Evolutionary conservation across 169 alveolate genomes (phyloP), one percentile per base, ranked within the genome.

Genomic region (Fabrea salina): DNA sequence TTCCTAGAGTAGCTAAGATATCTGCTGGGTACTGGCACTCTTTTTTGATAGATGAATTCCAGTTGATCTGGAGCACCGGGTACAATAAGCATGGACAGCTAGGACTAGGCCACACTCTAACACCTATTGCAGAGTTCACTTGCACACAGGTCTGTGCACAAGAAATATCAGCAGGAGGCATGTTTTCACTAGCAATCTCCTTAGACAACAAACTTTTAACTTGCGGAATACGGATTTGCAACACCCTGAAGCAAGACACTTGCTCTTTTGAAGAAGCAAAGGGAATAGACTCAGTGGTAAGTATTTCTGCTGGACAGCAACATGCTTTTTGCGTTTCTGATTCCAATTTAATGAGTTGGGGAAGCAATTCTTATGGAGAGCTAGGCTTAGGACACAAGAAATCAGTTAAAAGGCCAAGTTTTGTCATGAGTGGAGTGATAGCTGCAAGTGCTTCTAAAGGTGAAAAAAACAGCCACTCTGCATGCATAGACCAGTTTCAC

Each of bases 381-480:
- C 25, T 61, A 8, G 50, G 74, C 37, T 13, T 1, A 2, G 16
- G 22, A 1, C 16, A 30, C 22, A 30, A n/a, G n/a, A 16, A 1
- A 11, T 1, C 22, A n/a, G 25, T 11, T 13, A 11, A 11, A 2
- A 0, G n/a, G 25, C 74, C 74, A 1, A 61, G 7, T 33, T 25
- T 13, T 1, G 74, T 61, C 0, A 13, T n/a, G n/a, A n/a, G n/a
- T n/a, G n/a, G n/a, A n/a, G n/a, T n/a, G n/a, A n/a, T 27, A 6
- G 56, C 77, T 51, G 80, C 79, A 33, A 19, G 76, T 32, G 77
- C 86, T 75, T 49, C 86, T 13, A 80, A 57, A 80, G 87, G 91
- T 16, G 87, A 80, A 40, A 80, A 80, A 27, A 70, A 85, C 43
- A 67, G 80, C 49, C 87, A 81, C 51, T 75, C 88, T 37, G 87